Conservation (phyloP, 2,329 filamentous ascomycete species). For the Apiospora kogelbergensis region DNA sequence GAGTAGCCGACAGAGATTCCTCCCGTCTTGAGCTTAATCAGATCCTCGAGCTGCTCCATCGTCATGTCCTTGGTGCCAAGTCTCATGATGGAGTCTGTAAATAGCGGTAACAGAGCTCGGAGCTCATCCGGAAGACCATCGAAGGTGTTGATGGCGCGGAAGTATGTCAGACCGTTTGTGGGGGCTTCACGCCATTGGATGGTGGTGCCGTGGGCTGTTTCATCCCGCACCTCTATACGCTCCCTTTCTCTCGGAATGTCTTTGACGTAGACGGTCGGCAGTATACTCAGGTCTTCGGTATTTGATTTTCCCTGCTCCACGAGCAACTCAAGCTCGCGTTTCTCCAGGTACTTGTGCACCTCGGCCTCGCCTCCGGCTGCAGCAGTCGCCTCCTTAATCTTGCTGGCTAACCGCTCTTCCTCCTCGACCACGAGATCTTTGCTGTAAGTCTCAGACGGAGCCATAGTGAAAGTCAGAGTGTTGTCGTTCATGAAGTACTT, state of each 20-base stretch:
- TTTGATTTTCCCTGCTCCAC: conserved; percentile 82
- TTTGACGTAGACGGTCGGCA: conserved; percentile 83
- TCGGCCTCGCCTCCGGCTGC: conserved; percentile 69
- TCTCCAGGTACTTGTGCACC: conserved; percentile 69
- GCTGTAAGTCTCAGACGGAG: conserved; percentile 74
- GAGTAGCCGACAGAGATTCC: conserved; percentile 85
- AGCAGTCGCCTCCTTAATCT: conserved; percentile 69
- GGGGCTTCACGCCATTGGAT: conserved; percentile 90
- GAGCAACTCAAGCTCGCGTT: conserved; percentile 77
- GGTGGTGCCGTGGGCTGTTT: conserved; percentile 62
- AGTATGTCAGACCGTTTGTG: conserved; percentile 95
- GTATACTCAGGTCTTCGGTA: conserved; percentile 79
- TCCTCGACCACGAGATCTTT: conserved; percentile 77
- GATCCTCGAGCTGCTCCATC: conserved; percentile 93
- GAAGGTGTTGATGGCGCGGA: conserved; percentile 82
- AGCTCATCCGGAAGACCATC: conserved; percentile 81
- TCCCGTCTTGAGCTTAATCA: conserved; percentile 95
- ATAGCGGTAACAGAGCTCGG: conserved; percentile 80
- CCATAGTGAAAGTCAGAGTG: conserved; percentile 91
- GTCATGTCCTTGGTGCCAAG: conserved; percentile 83
- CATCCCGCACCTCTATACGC: conserved; percentile 57
- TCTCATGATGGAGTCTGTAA: conserved; percentile 90
- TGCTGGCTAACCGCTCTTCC: conserved; percentile 67
- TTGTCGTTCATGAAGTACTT: conserved; percentile 90
- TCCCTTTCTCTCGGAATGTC: conserved; percentile 85